Percentiles rank a stretch among this genome's conserved stretches.
Evolutionary conservation across 2,329 filamentous ascomycete species (phyloP).

Genomic region (Falciphora oryzae): DNA sequence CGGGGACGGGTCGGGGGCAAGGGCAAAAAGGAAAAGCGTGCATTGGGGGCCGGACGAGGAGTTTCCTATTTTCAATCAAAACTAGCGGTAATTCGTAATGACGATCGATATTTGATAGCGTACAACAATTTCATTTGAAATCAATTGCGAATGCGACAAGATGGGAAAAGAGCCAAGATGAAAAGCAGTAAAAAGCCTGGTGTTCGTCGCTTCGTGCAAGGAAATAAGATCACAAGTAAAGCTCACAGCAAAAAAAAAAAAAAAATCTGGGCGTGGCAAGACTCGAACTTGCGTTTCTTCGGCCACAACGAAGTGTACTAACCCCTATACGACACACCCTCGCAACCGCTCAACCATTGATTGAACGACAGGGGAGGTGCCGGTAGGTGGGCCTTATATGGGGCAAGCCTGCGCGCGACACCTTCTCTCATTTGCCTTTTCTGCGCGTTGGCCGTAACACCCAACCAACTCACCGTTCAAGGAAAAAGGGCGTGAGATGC

Average conservation of each 20-base stretch:
- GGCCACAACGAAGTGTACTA: slow-evolving; percentile 11
- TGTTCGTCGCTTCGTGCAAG: no score
- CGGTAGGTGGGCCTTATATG: no score
- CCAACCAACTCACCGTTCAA: no score
- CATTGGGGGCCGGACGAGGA: slow-evolving; percentile 4
- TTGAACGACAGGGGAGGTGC: not conserved
- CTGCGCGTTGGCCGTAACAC: no score
- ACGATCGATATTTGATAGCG: not conserved
- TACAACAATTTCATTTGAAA: not conserved
- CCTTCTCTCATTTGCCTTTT: no score
- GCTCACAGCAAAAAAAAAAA: not conserved
- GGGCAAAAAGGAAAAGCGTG: slow-evolving; percentile 4
- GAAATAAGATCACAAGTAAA: not conserved
- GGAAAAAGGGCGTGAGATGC: no score
- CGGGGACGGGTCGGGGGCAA: not conserved
- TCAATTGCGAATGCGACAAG: not conserved
- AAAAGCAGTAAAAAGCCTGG: no score
- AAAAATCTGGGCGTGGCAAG: slow-evolving; percentile 12
- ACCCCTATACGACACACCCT: slow-evolving; percentile 12
- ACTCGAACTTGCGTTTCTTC: slow-evolving; percentile 11
- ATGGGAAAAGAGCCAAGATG: not conserved
- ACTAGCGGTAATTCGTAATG: not conserved
- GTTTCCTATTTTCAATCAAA: not conserved
- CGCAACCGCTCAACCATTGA: slow-evolving; percentile 2
- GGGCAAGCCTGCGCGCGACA: no score